Base-by-base conservation (phyloP, 345 rosid genomes). In the Camelina sativa region DNA sequence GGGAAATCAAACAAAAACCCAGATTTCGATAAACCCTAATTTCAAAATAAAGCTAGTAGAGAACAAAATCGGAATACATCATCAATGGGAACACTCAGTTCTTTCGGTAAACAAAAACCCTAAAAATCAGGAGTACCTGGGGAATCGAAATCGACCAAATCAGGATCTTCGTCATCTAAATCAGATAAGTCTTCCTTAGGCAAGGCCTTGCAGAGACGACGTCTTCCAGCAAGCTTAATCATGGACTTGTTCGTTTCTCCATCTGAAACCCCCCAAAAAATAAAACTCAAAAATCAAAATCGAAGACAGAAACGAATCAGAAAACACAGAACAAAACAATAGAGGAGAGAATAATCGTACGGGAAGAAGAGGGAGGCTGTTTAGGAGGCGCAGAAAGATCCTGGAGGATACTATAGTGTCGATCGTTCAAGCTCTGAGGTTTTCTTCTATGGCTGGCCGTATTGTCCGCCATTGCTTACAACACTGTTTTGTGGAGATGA, bases 371-470 rank as follows among this genome's bases (percentile, higher is more conserved):
- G 34, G 74, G 46, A 50, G 63, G 63, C 8, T 65, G 68, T 65
- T 75, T 86, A 11, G 90, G 86, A 73, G 91, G 87, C 64, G 90
- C 84, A 30, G 91, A 84, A 15, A 86, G 84, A 77, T 84, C 92
- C 74, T 89, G 91, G 28, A 92, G 96, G 54, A 90, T 73, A 56
- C 92, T 97, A 57, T 90, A 86, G 72, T 90, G 93, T 57, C 91
- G 82, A 65, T 90, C 92, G 85, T 95, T 95, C 47, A 95, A 82
- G 80, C 97, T 92, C 65, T 77, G 76, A 11, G 98, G 93, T 56
- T 85, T 86, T 77, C 88, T 76, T 23, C 72, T 54, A 4, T 34
- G 59, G 12, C 44, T 60, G 20, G 81, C 74, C 53, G 80, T 85
- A 34, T 78, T 82, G 1, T 83, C 91, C 43, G 80, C 88, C 96